Base-by-base conservation (phyloP, 371 early-diverging fungal genomes). In the Mortierella sp. region DNA sequence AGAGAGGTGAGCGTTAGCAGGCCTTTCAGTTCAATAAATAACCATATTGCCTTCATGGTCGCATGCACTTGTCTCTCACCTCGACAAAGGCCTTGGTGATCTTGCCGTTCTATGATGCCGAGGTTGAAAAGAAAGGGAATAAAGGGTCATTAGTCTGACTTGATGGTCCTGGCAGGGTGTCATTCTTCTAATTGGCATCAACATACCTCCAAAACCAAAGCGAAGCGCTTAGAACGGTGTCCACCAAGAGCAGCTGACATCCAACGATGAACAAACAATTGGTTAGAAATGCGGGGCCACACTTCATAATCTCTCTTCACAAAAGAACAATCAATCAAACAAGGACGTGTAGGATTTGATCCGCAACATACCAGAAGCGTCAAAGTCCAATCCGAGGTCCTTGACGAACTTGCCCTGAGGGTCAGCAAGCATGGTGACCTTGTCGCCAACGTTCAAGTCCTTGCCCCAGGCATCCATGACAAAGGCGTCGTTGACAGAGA, bases 391-490 rank as follows among this genome's bases (percentile, higher is more conserved):
- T 29, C 93, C 94, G 76, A 94, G 88, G 5, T 90, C 90, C 77
- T 92, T 91, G 77, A 92, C 90, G 35, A 94, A 90, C 56, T 89
- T 92, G 48, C 92, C 95, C 56, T 90, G 89, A 27, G 90, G 89
- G 83, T 96, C 96, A 46, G 95, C 93, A 48, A 94, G 86, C 84
- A 96, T 88, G 48, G 88, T 90, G 68, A 94, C 88, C 73, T 89
- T 89, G 55, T 89, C 82, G 0, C 82, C 89, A 29, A 79, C 82
- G 24, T 81, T 72, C 43, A 89, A 83, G 21, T 87, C 78, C 76
- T 93, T 90, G 68, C 92, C 91, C 95, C 95, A 96, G 68, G 94
- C 96, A 71, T 89, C 89, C 91, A 93, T 91, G n/a, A 95, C 95
- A 87, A 93, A 95, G 60, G 93, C 93, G 77, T 94, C 94, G 81